phyloP scores from a whole-genome alignment of 2,329 filamentous ascomycete species.

The Rosellinia necatrix region DNA sequence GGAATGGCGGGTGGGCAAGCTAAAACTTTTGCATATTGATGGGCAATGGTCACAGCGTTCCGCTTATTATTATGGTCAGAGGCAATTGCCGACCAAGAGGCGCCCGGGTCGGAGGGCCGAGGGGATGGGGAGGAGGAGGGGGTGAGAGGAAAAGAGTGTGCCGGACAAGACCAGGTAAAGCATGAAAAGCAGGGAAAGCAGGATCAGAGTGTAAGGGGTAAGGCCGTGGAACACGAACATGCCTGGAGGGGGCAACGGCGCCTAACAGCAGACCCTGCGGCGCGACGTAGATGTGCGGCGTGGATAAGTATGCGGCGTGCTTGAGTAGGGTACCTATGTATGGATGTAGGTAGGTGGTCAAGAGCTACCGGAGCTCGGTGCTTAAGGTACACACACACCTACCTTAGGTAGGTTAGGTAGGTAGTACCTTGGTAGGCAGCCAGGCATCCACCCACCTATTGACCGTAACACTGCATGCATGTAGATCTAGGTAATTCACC shows the following conservation, averaged over 20 bases:
- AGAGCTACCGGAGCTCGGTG: constrained; percentile 3
- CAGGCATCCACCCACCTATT: no score
- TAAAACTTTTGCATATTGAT: no score
- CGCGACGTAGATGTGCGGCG: constrained; percentile 12
- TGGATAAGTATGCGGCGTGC: no score
- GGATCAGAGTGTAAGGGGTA: no score
- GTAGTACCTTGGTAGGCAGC: neutral
- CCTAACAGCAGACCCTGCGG: neutral
- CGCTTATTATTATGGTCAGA: no score
- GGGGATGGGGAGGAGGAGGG: neutral
- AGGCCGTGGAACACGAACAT: no score
- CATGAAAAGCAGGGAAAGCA: neutral
- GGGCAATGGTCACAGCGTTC: neutral
- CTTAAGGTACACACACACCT: neutral
- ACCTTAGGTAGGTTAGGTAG: neutral
- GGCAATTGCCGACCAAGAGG: no score
- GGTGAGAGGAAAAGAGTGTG: neutral
- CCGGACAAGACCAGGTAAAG: constrained; percentile 4
- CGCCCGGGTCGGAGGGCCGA: no score
- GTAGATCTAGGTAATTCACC: neutral
- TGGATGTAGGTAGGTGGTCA: no score
- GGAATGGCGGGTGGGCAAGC: neutral
- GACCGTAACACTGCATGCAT: no score
- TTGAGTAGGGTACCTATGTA: no score
- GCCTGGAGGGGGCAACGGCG: no score